phyloP scores from a whole-genome alignment of 2,329 filamentous ascomycete species.

The Xylaria sp. region DNA sequence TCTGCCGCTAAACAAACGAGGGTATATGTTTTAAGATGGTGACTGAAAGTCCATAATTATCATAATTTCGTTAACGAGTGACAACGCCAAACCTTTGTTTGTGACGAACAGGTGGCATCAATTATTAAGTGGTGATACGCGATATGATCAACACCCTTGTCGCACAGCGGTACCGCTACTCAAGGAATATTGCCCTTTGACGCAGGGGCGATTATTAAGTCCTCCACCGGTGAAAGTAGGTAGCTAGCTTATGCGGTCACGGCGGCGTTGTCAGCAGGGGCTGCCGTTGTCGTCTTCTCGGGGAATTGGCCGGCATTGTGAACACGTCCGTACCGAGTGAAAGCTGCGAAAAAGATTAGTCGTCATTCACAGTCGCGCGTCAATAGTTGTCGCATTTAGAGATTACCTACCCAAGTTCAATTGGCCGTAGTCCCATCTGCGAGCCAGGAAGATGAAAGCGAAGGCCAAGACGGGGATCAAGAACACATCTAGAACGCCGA shows the following conservation, averaged over 20 bases:
- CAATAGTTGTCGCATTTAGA: background rate
- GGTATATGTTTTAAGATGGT: conserved; percentile 20
- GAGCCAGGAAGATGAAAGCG: conserved; percentile 56
- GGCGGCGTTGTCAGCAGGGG: conserved; percentile 40
- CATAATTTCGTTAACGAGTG: conserved; percentile 24
- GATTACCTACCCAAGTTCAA: conserved; percentile 55
- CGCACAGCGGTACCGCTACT: background rate
- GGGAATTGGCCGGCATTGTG: conserved; percentile 55
- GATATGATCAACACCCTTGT: background rate
- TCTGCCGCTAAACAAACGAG: conserved; percentile 28
- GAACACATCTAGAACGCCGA: conserved; percentile 63
- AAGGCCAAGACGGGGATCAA: conserved; percentile 57
- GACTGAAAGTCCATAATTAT: conserved; percentile 8
- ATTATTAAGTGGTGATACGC: conserved; percentile 11
- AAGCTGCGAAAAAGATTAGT: conserved; percentile 44
- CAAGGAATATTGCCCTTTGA: background rate
- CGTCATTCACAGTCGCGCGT: background rate
- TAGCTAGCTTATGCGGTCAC: conserved; percentile 35
- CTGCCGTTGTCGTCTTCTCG: conserved; percentile 52
- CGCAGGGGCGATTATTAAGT: background rate
- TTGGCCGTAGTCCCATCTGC: conserved; percentile 61
- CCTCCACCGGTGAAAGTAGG: background rate
- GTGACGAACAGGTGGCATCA: background rate
- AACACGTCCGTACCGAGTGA: conserved; percentile 66
- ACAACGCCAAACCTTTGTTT: background rate